Base-by-base conservation (phyloP, 805 yeast genomes). In the Ogataea nitratoaversa region DNA sequence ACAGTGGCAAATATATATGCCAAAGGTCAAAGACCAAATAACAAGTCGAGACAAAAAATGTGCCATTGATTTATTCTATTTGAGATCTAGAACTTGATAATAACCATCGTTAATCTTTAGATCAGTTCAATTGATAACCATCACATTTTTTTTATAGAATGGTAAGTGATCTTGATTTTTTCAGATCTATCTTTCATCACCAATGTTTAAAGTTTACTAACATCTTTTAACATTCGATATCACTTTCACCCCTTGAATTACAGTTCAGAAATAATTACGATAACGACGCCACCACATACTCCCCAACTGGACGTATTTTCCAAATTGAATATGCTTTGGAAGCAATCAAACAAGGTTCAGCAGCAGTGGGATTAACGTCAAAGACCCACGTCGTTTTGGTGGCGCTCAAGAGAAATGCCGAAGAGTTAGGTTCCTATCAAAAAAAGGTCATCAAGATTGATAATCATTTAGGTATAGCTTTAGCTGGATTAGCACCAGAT, bases 401-500 rank as follows among this genome's bases (percentile, higher is more conserved):
- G 33, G 98, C 96, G 12, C 70, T 93, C 54, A 93, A 93, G 69
- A 78, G 99, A 63, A 91, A 89, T 61, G 96, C 97, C 5, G 99
- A 93, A 64, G 98, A 93, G 62, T 72, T 93, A 49, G 97, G 99
- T 19, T 88, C 97, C 30, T 93, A 90, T 65, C 99, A 93, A 62
- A 87, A 86, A 73, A 93, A 93, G 62, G 74, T 93, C 54, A 83
- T 91, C 61, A 82, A 85, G 60, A 82, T 95, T 42, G 99, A 93
- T 62, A 84, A 82, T 46, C 98, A 93, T 62, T 67, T 93, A 74
- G 99, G 98, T 25, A 74, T 93, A 49, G 96, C 96, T 1, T 73
- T 93, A 41, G 96, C 99, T 1, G 99, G 99, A 8, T 77, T 93
- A 56, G 97, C 98, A 0, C 98, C 99, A 14, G 99, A 93, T 61